A percentile compares a stretch with the other conserved stretches of the same genome.
phyloP scores from a whole-genome alignment of 768 basidiomycete species.

The Pleurotus cornucopiae region DNA sequence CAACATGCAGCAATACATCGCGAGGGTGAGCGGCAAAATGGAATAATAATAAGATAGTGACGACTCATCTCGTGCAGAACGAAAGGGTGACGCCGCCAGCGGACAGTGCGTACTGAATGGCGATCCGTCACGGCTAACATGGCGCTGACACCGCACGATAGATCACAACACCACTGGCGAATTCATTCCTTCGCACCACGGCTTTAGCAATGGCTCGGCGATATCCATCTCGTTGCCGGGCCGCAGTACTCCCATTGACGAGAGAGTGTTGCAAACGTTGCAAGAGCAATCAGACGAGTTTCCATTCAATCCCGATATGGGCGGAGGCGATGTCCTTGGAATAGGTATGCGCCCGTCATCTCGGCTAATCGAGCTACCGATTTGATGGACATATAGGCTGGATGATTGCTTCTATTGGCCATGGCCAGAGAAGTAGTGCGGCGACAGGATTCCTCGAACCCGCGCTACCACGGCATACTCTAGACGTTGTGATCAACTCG shows the following conservation, averaged over 20 bases:
- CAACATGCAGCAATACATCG: conserved; percentile 16
- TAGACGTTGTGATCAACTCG: conserved; percentile 18
- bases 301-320: conserved; percentile 29
- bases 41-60: no score
- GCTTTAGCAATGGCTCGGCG: conserved; percentile 23
- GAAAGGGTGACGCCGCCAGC: conserved; percentile 31
- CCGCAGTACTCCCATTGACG: conserved; percentile 24
- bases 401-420: conserved; percentile 26
- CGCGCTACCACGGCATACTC: conserved; percentile 18
- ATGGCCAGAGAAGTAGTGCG: conserved; percentile 29
- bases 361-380: neutral
- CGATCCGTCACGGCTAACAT: neutral
- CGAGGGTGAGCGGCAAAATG: neutral
- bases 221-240: conserved; percentile 26
- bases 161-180: conserved; percentile 30
- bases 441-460: conserved; percentile 29
- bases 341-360: conserved; percentile 16
- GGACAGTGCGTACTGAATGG: conserved; percentile 17
- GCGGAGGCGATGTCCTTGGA: conserved; percentile 27
- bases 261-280: conserved; percentile 25
- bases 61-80: conserved; percentile 19
- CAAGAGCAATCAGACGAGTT: conserved; percentile 27
- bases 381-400: conserved; percentile 18
- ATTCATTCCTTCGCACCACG: conserved; percentile 33
- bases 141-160: neutral